Evolutionary conservation across 192 early-diverging fungal genomes (phyloP), one percentile per base, ranked within the genome.

Genomic region (Haplosporangium gracile): DNA sequence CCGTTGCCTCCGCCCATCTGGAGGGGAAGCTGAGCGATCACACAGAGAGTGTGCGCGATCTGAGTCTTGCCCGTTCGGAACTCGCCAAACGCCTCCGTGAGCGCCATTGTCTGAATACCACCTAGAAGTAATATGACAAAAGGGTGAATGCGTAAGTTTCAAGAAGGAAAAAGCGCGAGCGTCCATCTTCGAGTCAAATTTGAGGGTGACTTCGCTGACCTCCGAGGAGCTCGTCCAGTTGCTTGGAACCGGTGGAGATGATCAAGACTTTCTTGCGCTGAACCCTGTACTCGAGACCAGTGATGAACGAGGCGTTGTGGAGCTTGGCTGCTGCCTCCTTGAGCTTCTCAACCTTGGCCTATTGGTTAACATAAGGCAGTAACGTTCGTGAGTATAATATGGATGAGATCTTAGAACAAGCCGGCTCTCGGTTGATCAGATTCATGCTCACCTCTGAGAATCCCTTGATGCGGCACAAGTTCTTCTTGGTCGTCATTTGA

Each of bases 41-140:
- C 95, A 81, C 95, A 95, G 16, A 97, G 82, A 0, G 96, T 97
- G 75, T 96, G 96, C 16, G 89, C 91, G 3, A 97, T 82, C 83
- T 97, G 96, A 2, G 96, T 97, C 77, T 97, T 97, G 1, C 96
- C 96, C 10, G 96, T 97, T 39, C 96, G 88, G 82, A 96, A 97
- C 82, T 97, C 95, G 18, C 96, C 96, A 89, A 97, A 97, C 18
- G 91, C 95, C 83, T 97, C 96, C 4, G 96, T 97, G 68, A 97
- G 95, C 20, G 93, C 92, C 92, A 94, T 94, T 13, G 93, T 92
- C 75, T 97, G 94, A 55, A 97, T 91, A 43, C 96, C 96, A 11
- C 96, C 92, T 91, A 43, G 18, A 65, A 49, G 2, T 2, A 4
- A 70, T 32, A 22, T 22, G 13, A 51, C 18, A 70, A 70, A 57